Evolutionary conservation across 2,329 filamentous ascomycete species (phyloP).

Genomic region (Exophiala dermatitidis): DNA sequence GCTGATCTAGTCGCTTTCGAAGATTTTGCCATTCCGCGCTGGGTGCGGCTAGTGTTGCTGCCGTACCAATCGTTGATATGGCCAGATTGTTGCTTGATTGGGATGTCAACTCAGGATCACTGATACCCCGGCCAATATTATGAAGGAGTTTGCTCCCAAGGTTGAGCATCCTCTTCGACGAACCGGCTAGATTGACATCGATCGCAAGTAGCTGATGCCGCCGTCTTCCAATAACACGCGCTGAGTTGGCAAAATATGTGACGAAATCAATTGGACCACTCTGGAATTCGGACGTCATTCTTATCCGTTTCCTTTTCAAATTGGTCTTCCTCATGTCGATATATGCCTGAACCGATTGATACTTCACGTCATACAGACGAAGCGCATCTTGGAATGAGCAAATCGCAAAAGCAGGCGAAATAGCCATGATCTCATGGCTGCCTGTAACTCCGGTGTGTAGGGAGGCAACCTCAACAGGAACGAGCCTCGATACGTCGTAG

Average conservation of each 20-base stretch:
- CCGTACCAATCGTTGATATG: slow-evolving; percentile 15
- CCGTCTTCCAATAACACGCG: slow-evolving; percentile 37
- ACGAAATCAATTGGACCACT: slow-evolving; percentile 34
- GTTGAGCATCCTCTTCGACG: slow-evolving; percentile 24
- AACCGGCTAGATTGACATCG: slow-evolving; percentile 32
- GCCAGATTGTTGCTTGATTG: neutral
- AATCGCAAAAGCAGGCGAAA: slow-evolving; percentile 30
- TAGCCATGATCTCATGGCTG: slow-evolving; percentile 14
- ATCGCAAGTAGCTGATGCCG: slow-evolving; percentile 40
- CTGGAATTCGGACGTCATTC: slow-evolving; percentile 13
- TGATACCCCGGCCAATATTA: slow-evolving; percentile 19
- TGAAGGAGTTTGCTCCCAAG: slow-evolving; percentile 17
- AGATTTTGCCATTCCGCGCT: slow-evolving; percentile 6
- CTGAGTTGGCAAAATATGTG: slow-evolving; percentile 40
- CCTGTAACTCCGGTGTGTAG: slow-evolving; percentile 6
- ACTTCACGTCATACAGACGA: slow-evolving; percentile 42
- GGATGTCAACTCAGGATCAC: neutral
- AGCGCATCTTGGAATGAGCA: slow-evolving; percentile 37
- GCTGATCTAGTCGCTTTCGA: slow-evolving; percentile 31
- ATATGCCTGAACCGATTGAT: slow-evolving; percentile 40
- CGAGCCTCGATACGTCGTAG: slow-evolving; percentile 36
- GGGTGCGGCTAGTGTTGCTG: slow-evolving; percentile 22
- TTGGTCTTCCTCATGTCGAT: slow-evolving; percentile 31
- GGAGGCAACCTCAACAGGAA: slow-evolving; percentile 8
- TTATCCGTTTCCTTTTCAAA: slow-evolving; percentile 23